A percentile compares a stretch with the other conserved stretches of the same genome.
Evolutionary conservation across 768 basidiomycete species (phyloP).

Genomic region (Phanerochaete carnosa): DNA sequence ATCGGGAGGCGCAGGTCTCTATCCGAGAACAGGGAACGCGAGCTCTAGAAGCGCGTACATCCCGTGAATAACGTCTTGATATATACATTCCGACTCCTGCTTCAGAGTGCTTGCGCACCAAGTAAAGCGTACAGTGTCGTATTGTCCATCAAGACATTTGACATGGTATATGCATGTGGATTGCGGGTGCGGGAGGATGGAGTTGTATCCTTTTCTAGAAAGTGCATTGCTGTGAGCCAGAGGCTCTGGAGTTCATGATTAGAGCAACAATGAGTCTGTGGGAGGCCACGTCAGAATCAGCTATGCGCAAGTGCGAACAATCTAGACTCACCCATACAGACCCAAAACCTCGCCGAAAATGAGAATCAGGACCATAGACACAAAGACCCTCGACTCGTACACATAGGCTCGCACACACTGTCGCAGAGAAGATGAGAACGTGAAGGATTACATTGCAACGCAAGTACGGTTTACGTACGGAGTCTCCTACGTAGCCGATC

Average conservation of each 20-base stretch:
- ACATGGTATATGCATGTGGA: constrained; percentile 3
- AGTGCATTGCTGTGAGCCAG: constrained; percentile 22
- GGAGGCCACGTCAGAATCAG: background rate
- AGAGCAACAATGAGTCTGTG: constrained; percentile 80
- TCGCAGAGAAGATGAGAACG: background rate
- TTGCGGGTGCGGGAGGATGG: background rate
- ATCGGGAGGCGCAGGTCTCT: constrained; percentile 5
- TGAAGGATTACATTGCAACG: background rate
- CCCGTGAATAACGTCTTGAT: background rate
- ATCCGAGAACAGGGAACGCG: background rate
- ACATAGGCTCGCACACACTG: constrained; percentile 92
- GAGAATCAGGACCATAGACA: constrained; percentile 94
- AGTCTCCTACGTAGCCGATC: constrained; percentile 91
- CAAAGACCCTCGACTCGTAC: constrained; percentile 87
- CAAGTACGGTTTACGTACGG: constrained; percentile 49
- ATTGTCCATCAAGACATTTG: background rate
- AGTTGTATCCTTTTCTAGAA: background rate
- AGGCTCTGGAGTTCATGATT: constrained; percentile 83
- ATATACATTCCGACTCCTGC: background rate
- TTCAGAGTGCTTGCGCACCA: background rate
- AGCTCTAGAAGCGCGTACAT: background rate
- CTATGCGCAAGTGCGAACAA: background rate
- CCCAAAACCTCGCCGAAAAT: constrained; percentile 92
- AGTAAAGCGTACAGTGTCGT: background rate
- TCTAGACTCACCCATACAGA: constrained; percentile 65